Base-by-base conservation (phyloP, 2,329 filamentous ascomycete genomes). In the Myriangium duriaei region DNA sequence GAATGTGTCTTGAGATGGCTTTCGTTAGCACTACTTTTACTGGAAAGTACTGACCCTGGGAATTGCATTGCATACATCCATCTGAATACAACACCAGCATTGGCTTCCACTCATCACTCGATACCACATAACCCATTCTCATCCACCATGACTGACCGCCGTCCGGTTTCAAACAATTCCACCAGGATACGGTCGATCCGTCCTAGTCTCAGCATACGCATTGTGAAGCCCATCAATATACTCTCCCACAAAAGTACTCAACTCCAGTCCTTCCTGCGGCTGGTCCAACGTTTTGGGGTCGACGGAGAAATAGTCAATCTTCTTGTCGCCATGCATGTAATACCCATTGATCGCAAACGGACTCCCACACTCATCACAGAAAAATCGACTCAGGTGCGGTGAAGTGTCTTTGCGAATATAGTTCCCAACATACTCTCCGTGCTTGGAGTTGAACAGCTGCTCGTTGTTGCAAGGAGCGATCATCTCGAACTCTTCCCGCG, bases 301-400 rank as follows among this genome's bases (percentile, higher is more conserved):
- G 26, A 37, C 18, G 16, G 26, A 19, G 12, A 37, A 37, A 11
- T 37, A 31, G 15, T 37, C 35, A 16, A 37, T 16, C 12, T 11
- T 21, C 5, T 21, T 14, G 15, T 29, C 35, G 9, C 32, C 35
- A 13, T 18, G 12, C 11, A 30, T 16, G 28, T 19, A 37, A 7
- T 17, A 30, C 11, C 35, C 35, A 14, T 26, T 16, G 2, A 15
- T 21, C n/a, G 32, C 30, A 17, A 37, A 19, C 11, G 21, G n/a
- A n/a, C 32, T 37, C n/a, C 35, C 35, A 14, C 35, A 37, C n/a
- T 30, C 15, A n/a, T 37, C 35, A 16, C 35, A 37, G 35, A 37
- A 37, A 29, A 30, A 37, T 15, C 35, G 35, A 31, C 21, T n/a
- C 12, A 37, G 28, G 15, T 30, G 30, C 11, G 35, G 35, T 5